Percentiles rank a stretch among this genome's conserved stretches.
These are phyloP conservation scores for Phialocephala subalpina DNA, from an alignment of 2,329 filamentous ascomycete species.

Conservation along the genomic window DNA sequence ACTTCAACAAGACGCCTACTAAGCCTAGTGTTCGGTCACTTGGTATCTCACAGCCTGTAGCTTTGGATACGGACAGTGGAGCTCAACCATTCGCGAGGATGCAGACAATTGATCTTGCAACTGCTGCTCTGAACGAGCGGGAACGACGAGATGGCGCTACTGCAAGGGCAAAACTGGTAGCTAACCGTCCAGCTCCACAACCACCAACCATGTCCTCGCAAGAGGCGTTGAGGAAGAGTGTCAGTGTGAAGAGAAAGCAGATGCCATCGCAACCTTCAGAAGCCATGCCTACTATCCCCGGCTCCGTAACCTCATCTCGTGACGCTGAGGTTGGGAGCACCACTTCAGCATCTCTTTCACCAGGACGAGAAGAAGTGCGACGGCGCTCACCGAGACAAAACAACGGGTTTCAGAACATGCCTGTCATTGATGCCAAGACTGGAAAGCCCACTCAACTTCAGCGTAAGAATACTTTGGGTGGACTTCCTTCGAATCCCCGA, in stretches of 20 bases:
- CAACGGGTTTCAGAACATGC: conserved; percentile 30
- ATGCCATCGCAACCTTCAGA: conserved; percentile 18
- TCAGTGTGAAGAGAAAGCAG: conserved; percentile 35
- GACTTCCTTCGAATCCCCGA: conserved; percentile 40
- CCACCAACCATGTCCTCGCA: conserved; percentile 33
- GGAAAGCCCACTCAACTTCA: conserved; percentile 27
- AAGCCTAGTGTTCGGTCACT: conserved; percentile 39
- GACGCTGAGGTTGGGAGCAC: conserved; percentile 36
- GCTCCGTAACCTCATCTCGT: conserved; percentile 27
- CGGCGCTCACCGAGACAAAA: conserved; percentile 41
- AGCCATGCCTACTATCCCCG: conserved; percentile 32
- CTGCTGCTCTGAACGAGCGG: conserved; percentile 42
- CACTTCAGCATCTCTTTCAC: conserved; percentile 44
- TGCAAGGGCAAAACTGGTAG: conserved; percentile 35
- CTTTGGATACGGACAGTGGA: conserved; percentile 18
- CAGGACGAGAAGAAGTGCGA: conserved; percentile 42
- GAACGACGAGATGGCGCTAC: conserved; percentile 38
- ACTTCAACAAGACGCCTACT: conserved; percentile 32
- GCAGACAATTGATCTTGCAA: conserved; percentile 44
- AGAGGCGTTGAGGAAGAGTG: conserved; percentile 34
- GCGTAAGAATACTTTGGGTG: conserved; percentile 38
- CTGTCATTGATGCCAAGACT: conserved; percentile 1
- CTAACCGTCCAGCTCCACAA: conserved; percentile 34
- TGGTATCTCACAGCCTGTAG: conserved; percentile 43
- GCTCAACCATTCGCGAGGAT: conserved; percentile 39